Evolutionary conservation across 352 stramenopile species (phyloP).

Genomic region (Globisporangium heterothallicum): DNA sequence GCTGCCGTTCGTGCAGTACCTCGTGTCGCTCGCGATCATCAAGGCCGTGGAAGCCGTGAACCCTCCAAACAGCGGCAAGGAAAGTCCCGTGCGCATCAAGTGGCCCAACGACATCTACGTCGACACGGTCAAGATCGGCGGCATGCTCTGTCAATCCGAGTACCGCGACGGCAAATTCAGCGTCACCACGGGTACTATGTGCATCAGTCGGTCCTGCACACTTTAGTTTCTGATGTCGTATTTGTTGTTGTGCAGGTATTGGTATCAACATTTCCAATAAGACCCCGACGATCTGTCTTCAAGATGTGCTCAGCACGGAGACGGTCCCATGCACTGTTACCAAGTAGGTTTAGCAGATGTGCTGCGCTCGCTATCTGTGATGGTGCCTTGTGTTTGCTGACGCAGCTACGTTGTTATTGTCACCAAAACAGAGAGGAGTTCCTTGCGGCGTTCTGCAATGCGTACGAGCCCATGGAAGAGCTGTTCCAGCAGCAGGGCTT

Average conservation of each 20-base stretch:
- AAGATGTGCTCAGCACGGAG: conserved; percentile 68
- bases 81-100: conserved; percentile 82
- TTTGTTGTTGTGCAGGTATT: conserved; percentile 35
- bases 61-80: conserved; percentile 16
- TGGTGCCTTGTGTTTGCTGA: neutral
- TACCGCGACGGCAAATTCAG: conserved; percentile 73
- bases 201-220: too few relatives aligned
- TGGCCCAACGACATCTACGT: conserved; percentile 92
- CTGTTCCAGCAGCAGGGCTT: conserved; percentile 81
- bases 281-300: conserved; percentile 81
- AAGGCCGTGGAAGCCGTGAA: conserved; percentile 69
- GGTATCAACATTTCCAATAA: conserved; percentile 90
- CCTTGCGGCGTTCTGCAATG: conserved; percentile 84
- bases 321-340: conserved; percentile 56
- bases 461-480: conserved; percentile 81
- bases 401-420: too few relatives aligned
- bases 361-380: neutral
- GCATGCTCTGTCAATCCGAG: conserved; percentile 88
- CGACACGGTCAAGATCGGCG: conserved; percentile 85
- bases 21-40: conserved; percentile 85
- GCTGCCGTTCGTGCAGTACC: conserved; percentile 88
- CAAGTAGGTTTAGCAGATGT: conserved; percentile 41
- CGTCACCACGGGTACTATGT: conserved; percentile 68
- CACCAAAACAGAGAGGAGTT: conserved; percentile 84
- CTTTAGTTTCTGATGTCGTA: neutral